A percentile compares a stretch with the other conserved stretches of the same genome.
Evolutionary conservation across 2,329 filamentous ascomycete genomes (phyloP).

Genomic region (Xylariaceae sp.): DNA sequence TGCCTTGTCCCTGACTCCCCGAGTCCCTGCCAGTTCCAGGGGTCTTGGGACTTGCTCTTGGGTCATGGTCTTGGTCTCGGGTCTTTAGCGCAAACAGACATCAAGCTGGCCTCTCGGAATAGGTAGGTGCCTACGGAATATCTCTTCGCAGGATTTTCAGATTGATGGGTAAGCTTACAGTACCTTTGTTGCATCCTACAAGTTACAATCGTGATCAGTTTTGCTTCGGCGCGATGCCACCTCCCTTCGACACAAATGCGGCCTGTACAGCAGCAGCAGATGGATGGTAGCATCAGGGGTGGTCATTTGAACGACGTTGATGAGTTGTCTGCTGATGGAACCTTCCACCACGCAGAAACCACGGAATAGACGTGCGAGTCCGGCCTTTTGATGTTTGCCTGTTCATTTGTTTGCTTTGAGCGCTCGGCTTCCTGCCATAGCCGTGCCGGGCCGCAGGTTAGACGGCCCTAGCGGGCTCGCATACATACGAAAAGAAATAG

Average conservation of each 20-base stretch:
- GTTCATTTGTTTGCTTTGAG: constrained; percentile 12
- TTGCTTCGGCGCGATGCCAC: constrained; percentile 10
- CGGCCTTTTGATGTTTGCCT: constrained; percentile 3
- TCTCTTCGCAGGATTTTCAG: neutral
- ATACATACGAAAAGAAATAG: neutral
- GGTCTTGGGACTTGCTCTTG: too few relatives aligned
- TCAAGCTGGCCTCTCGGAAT: neutral
- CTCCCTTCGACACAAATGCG: constrained; percentile 1
- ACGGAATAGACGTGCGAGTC: neutral
- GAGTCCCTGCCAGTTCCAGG: too few relatives aligned
- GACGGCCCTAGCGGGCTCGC: constrained; percentile 2
- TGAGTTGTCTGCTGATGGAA: constrained; percentile 11
- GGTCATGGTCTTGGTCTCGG: too few relatives aligned
- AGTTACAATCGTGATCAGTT: constrained; percentile 7
- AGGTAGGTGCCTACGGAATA: neutral
- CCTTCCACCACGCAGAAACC: neutral
- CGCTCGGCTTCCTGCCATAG: neutral
- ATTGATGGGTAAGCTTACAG: neutral
- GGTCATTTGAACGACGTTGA: constrained; percentile 5
- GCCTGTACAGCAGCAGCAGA: constrained; percentile 3
- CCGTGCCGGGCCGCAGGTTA: neutral
- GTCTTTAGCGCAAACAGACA: too few relatives aligned
- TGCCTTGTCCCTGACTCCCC: too few relatives aligned
- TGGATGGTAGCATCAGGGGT: constrained; percentile 7
- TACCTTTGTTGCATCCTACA: constrained; percentile 8